Conservation (phyloP, 2,329 filamentous ascomycete species). For the Triangularia setosa region DNA sequence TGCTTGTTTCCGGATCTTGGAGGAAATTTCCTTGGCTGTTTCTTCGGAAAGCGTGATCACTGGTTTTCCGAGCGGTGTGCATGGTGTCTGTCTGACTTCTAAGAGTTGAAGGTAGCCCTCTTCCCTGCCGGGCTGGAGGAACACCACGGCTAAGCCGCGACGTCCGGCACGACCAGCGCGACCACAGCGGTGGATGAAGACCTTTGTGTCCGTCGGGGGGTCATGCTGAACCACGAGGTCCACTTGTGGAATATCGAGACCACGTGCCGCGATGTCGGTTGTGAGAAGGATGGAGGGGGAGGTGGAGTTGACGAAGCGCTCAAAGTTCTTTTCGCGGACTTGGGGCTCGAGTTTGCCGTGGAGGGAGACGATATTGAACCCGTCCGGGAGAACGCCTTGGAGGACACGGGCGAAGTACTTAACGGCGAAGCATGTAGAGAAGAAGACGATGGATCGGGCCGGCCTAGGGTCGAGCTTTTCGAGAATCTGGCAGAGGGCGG, state of each 20-base stretch:
- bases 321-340: conserved; percentile 84
- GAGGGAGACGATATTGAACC: conserved; percentile 70
- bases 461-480: conserved; percentile 66
- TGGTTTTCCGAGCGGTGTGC: conserved; percentile 58
- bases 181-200: conserved; percentile 90
- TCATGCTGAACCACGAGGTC: conserved; percentile 90
- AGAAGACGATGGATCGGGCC: conserved; percentile 83
- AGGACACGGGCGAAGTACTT: conserved; percentile 89
- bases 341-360: conserved; percentile 91
- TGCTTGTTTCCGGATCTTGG: conserved; percentile 34
- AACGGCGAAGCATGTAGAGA: conserved; percentile 90
- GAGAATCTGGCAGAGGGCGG: conserved; percentile 67
- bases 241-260: conserved; percentile 86
- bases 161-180: conserved; percentile 86
- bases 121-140: conserved; percentile 80
- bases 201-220: conserved; percentile 59
- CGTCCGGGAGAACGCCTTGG: conserved; percentile 63
- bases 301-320: conserved; percentile 69
- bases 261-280: conserved; percentile 86
- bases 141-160: conserved; percentile 77
- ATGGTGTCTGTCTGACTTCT: conserved; percentile 80
- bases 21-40: conserved; percentile 48
- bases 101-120: conserved; percentile 89
- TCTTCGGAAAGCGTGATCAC: conserved; percentile 53
- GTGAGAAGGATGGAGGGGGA: conserved; percentile 80